Evolutionary conservation across 108 stramenopile species (phyloP).

Genomic region (Conticribra weissflogii): DNA sequence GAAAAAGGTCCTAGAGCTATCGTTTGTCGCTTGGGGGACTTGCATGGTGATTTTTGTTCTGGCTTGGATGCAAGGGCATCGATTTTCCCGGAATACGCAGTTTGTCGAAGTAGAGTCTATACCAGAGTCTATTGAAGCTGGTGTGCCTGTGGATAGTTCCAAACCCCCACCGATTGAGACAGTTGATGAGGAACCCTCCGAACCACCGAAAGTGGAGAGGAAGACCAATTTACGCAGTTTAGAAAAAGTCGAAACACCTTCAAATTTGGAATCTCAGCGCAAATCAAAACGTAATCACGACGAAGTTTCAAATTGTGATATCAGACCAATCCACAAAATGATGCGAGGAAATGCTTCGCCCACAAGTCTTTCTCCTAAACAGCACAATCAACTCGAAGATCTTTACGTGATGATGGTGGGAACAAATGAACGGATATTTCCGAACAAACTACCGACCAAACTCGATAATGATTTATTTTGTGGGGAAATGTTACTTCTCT

Average conservation of each 20-base stretch:
- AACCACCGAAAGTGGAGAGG: background rate
- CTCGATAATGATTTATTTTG: slow-evolving; percentile 83
- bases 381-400: slow-evolving; percentile 33
- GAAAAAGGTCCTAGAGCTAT: slow-evolving; percentile 40
- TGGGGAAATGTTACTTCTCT: slow-evolving; percentile 81
- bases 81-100: background rate
- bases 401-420: slow-evolving; percentile 52
- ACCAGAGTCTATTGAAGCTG: background rate
- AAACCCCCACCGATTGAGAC: background rate
- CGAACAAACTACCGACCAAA: slow-evolving; percentile 37
- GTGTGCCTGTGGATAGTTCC: background rate
- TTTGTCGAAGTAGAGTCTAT: background rate
- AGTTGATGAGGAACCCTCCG: background rate
- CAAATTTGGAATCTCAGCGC: slow-evolving; percentile 27
- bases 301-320: background rate
- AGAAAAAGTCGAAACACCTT: background rate
- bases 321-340: background rate
- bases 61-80: slow-evolving; percentile 33
- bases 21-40: slow-evolving; percentile 69
- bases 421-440: slow-evolving; percentile 47
- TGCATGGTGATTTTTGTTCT: slow-evolving; percentile 53
- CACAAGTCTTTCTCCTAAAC: slow-evolving; percentile 9
- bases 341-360: background rate
- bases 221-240: slow-evolving; percentile 4
- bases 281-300: slow-evolving; percentile 21